These are phyloP conservation scores for Venturiaceae sp. DNA, from an alignment of 2,329 filamentous ascomycete species.

Conservation along the genomic window DNA sequence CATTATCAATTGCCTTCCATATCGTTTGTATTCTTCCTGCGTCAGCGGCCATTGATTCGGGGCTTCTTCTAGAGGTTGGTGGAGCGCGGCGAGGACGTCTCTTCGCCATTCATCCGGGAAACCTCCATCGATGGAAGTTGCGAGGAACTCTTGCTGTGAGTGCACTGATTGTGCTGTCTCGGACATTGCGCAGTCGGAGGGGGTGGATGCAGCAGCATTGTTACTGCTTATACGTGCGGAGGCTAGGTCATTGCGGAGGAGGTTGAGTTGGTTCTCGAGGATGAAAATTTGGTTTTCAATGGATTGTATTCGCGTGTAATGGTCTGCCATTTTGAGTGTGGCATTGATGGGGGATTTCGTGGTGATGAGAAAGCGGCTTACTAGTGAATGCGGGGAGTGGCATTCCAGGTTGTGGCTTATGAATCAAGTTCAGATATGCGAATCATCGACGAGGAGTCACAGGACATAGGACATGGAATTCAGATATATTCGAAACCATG, in stretches of 20 bases:
- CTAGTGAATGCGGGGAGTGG: no score
- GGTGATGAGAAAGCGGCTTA: no score
- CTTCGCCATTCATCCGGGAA: conserved; percentile 31
- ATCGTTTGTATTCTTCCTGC: conserved; percentile 69
- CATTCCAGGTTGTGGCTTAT: no score
- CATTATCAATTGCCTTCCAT: conserved; percentile 85
- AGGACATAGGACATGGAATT: no score
- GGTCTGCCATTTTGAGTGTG: conserved; percentile 37
- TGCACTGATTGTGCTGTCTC: conserved; percentile 11
- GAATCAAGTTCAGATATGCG: no score
- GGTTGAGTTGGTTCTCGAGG: conserved; percentile 1
- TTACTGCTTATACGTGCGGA: conserved; percentile 9
- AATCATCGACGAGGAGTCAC: no score
- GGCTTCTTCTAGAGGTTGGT: conserved; percentile 13
- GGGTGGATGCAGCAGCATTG: conserved; percentile 9
- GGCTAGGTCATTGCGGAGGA: neutral
- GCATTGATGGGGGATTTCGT: neutral
- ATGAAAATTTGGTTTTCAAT: conserved; percentile 1
- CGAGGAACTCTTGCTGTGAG: conserved; percentile 16
- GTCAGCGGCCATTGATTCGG: conserved; percentile 53
- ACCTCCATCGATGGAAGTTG: conserved; percentile 28
- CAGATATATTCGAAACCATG: no score
- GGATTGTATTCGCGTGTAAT: conserved; percentile 4
- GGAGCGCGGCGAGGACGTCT: conserved; percentile 28
- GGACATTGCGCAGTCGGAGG: conserved; percentile 8